Evolutionary conservation across 192 early-diverging fungal genomes (phyloP).

Genomic region (Dimargaris xerosporica): DNA sequence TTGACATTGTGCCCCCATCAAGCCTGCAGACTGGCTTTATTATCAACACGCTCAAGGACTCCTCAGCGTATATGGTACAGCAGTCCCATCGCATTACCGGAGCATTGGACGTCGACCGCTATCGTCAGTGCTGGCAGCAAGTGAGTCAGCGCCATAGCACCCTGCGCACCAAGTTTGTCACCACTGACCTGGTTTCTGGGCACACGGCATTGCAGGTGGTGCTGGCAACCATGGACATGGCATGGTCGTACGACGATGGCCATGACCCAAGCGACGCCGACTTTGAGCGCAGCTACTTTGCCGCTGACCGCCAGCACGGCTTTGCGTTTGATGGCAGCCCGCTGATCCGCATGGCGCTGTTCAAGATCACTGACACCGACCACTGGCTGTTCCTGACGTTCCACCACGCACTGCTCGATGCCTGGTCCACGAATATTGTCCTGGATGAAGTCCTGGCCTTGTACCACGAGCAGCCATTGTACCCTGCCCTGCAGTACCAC

Average conservation of each 20-base stretch:
- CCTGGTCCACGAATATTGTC: too few species aligned
- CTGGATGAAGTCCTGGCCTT: too few species aligned
- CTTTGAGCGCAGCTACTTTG: background rate
- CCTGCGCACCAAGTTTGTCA: background rate
- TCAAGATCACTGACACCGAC: background rate
- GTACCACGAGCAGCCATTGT: too few species aligned
- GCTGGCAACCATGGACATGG: background rate
- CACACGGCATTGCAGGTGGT: background rate
- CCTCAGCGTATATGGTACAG: constrained; percentile 10
- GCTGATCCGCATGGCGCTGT: background rate
- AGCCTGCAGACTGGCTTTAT: background rate
- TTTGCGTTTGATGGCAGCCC: background rate
- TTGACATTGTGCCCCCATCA: background rate
- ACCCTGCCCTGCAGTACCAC: too few species aligned
- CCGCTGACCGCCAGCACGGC: background rate
- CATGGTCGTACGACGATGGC: background rate
- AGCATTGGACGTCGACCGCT: background rate
- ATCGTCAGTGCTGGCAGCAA: background rate
- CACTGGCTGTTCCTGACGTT: background rate
- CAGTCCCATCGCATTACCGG: background rate
- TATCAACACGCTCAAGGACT: background rate
- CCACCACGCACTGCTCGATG: too few species aligned
- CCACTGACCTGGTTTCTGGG: too few species aligned
- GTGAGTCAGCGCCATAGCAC: background rate
- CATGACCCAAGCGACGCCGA: background rate